These are phyloP conservation scores for Epichloe gansuensis DNA, from an alignment of 2,329 filamentous ascomycete genomes.

Conservation along the genomic window DNA sequence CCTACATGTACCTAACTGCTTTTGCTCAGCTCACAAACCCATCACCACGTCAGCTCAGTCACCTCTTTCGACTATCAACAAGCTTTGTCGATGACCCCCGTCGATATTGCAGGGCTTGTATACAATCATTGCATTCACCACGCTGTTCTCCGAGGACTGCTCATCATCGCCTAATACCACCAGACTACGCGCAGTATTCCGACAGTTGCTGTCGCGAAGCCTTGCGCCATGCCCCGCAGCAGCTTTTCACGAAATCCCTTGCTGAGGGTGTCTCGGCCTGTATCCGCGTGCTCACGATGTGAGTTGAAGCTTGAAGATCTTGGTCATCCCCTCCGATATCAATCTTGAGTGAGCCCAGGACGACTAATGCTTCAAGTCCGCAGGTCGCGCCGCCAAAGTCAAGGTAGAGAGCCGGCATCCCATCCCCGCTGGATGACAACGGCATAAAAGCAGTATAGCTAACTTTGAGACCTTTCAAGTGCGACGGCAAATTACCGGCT, in stretches of 20 bases:
- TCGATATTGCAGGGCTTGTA: not conserved
- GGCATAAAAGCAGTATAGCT: not conserved
- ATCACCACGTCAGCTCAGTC: not conserved
- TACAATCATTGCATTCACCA: not conserved
- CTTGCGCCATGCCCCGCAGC: conserved; percentile 28
- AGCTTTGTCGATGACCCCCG: not conserved
- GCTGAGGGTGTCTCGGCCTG: conserved; percentile 63
- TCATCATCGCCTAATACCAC: not conserved
- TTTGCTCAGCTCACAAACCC: not conserved
- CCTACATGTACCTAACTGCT: not conserved
- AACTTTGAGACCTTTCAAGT: conserved; percentile 34
- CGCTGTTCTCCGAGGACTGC: not conserved
- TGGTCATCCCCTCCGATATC: not conserved
- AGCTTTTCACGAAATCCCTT: conserved; percentile 45
- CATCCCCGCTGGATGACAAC: not conserved
- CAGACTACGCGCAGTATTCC: not conserved
- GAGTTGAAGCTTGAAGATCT: conserved; percentile 13
- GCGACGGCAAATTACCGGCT: conserved; percentile 88
- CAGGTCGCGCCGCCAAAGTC: conserved; percentile 78
- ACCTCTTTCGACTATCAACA: not conserved
- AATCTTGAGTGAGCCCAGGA: not conserved
- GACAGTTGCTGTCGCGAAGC: not conserved
- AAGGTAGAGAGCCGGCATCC: conserved; percentile 43
- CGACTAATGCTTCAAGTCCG: not conserved
- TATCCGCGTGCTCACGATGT: conserved; percentile 71